Evolutionary conservation across 345 rosid species (phyloP), one percentile per base, ranked within the genome.

Genomic region (Populus alba): DNA sequence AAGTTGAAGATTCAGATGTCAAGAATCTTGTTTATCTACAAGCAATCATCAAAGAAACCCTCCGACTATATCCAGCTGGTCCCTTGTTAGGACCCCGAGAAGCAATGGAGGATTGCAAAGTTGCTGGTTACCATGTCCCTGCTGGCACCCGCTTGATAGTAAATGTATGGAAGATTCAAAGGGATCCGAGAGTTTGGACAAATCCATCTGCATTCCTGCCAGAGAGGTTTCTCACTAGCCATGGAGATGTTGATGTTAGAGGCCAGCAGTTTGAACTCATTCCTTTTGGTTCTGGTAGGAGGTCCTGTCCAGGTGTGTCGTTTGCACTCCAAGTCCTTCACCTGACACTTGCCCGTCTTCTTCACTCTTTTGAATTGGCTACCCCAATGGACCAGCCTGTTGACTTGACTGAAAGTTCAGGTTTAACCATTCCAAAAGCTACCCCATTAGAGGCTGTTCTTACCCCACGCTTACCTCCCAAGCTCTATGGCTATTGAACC

Each of bases 11-110:
- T 29, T 83, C 91, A 2, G 92, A 90, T 85, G 69, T 90, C 2
- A 79, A 83, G 66, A 83, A 82, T 38, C 79, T 91, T 4, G 78
- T 75, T 7, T 89, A 89, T 75, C 82, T 92, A 61, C 90, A 88
- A 73, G 92, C 97, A 8, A 82, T 89, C 31, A 33, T 88, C 77
- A 92, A 89, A 81, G 97, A 92, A 79, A 84, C 91, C 8, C 77
- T 90, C 39, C 80, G 93, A 15, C 67, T 92, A 22, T 87, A 89
- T 79, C 94, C 97, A 15, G 87, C 89, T 1, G 87, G 76, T 8
- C 93, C 97, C 8, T 85, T 90, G 18, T 76, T 89, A 47, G 51
- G 51, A 6, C 91, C 87, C 9, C 85, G 87, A 23, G 85, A 88
- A 45, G 88, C 88, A 39, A 70, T 66, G 79, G 86, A 86, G 69